Evolutionary conservation across 1,284 basidiomycete genomes (phyloP), one percentile per base, ranked within the genome.

Genomic region (Phaffia rhodozyma): DNA sequence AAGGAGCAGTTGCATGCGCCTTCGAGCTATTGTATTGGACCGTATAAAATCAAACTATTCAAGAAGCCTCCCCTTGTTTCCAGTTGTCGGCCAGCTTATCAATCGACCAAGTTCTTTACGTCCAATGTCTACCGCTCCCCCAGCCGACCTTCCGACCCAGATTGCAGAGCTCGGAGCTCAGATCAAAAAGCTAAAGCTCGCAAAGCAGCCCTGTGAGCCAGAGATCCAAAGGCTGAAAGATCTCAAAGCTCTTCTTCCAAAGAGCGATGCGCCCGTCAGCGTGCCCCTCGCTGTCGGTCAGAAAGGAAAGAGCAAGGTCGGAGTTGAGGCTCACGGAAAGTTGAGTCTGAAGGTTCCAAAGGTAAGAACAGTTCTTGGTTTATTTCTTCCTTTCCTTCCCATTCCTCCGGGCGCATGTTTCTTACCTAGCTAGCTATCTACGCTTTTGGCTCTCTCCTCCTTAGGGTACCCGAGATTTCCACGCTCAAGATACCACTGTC

Each of bases 391-490:
- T 32, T 48, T 48, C 6, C 18, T 30, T 5, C 47, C 32, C n/a
- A 20, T 11, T 32, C 59, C 2, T 25, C 7, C n/a, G n/a, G n/a
- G 52, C 59, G 47, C 55, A 16, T 3, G 13, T 16, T 11, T 16
- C 51, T 50, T 43, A 50, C 30, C 7, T 49, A 16, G 38, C 13
- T 2, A 9, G 18, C 27, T 34, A 21, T 30, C 27, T 34, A 21
- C 20, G n/a, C 54, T 29, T 27, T 20, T 25, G 38, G 9, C 23
- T n/a, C 48, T 47, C 23, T 32, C 21, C 27, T 71, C 71, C 70
- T 23, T 74, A 97, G 87, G 94, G 96, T 49, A 98, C 96, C 18
- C 84, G 91, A 64, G 94, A 98, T 77, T 97, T 92, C 79, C 88
- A 90, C 64, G 91, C 94, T 5, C 82, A 83, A n/a, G 91, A 96